Evolutionary conservation across 2,329 filamentous ascomycete genomes (phyloP).

Genomic region (Knufia petricola): DNA sequence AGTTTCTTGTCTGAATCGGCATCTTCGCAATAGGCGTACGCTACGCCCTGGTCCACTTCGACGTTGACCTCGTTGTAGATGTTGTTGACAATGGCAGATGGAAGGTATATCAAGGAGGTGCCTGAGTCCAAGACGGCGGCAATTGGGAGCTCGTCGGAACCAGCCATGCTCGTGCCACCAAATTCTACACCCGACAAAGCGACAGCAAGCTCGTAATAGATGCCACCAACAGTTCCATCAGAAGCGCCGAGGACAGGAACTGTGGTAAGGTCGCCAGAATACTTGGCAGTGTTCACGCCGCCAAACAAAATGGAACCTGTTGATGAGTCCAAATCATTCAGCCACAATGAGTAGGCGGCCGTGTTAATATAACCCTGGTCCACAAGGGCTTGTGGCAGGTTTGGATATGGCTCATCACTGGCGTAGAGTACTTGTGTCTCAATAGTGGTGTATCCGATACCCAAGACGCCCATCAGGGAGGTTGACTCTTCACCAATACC

Average conservation of each 20-base stretch:
- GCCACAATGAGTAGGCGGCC: slow-evolving; percentile 64
- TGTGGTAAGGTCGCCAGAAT: slow-evolving; percentile 52
- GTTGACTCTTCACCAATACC: slow-evolving; percentile 49
- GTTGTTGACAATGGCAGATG: slow-evolving; percentile 37
- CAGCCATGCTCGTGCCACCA: slow-evolving; percentile 19
- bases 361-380: slow-evolving; percentile 52
- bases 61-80: slow-evolving; percentile 54
- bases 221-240: too few species aligned
- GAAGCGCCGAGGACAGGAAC: slow-evolving; percentile 53
- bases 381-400: slow-evolving; percentile 58
- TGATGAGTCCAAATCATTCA: slow-evolving; percentile 59
- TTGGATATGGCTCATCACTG: slow-evolving; percentile 49
- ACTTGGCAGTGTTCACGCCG: slow-evolving; percentile 60
- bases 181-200: slow-evolving; percentile 52
- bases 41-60: slow-evolving; percentile 48
- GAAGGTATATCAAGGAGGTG: slow-evolving; percentile 58
- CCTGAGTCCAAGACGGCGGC: slow-evolving; percentile 64
- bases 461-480: slow-evolving; percentile 64
- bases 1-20: slow-evolving; percentile 41
- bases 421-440: slow-evolving; percentile 59
- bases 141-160: slow-evolving; percentile 32
- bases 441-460: slow-evolving; percentile 71
- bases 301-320: slow-evolving; percentile 65
- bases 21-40: slow-evolving; percentile 45
- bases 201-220: slow-evolving; percentile 56